A percentile compares a stretch with the other conserved stretches of the same genome.
These are phyloP conservation scores for Pythium folliculosum DNA, from an alignment of 352 stramenopile species.

Conservation along the genomic window DNA sequence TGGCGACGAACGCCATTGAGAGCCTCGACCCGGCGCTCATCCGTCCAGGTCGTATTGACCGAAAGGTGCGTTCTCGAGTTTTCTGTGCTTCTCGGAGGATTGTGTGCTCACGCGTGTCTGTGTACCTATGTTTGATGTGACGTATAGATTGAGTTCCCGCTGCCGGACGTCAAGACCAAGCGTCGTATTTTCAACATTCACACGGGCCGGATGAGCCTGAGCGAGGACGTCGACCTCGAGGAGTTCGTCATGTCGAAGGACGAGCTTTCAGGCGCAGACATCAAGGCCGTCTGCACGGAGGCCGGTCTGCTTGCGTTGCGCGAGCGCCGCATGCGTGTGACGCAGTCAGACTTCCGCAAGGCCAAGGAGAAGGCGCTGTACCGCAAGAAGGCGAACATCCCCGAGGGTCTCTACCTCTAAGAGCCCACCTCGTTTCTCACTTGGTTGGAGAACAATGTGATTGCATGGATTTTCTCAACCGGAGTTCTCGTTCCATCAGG, in stretches of 20 bases:
- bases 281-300: slow-evolving; percentile 99
- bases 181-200: slow-evolving; percentile 99
- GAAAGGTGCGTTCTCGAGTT: slow-evolving; percentile 85
- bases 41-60: slow-evolving; percentile 98
- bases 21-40: slow-evolving; percentile 99
- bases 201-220: slow-evolving; percentile 97
- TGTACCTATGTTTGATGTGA: neutral
- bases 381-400: slow-evolving; percentile 94
- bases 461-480: neutral
- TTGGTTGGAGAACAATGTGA: neutral
- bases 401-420: slow-evolving; percentile 99
- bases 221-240: slow-evolving; percentile 99
- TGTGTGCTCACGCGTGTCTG: slow-evolving; percentile 6
- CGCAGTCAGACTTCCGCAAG: slow-evolving; percentile 99
- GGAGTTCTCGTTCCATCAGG: neutral
- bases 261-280: slow-evolving; percentile 99
- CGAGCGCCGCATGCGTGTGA: slow-evolving; percentile 99
- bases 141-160: slow-evolving; percentile 98
- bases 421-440: neutral
- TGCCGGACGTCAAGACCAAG: slow-evolving; percentile 99
- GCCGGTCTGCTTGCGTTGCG: slow-evolving; percentile 93
- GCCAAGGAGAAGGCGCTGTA: slow-evolving; percentile 94
- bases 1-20: slow-evolving; percentile 99
- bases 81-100: no score
- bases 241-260: slow-evolving; percentile 99